These are phyloP conservation scores for Aegilops tauschii DNA, from an alignment of 176 grass and related monocot genomes.

Conservation along the genomic window DNA sequence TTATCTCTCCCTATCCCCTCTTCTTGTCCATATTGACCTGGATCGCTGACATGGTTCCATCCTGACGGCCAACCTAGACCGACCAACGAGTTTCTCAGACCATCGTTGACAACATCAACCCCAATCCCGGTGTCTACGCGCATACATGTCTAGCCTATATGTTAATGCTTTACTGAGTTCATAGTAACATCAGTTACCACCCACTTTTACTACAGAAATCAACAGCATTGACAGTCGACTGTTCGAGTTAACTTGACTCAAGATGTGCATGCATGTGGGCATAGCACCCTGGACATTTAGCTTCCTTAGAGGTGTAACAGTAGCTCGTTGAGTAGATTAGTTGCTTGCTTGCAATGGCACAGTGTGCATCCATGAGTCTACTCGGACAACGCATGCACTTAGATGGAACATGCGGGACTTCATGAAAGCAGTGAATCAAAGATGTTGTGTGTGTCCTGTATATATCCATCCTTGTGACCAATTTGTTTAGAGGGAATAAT, in stretches of 20 bases:
- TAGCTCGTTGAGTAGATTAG: not conserved
- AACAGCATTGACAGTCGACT: not conserved
- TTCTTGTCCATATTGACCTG: not conserved
- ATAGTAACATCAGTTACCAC: not conserved
- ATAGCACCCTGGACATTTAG: not conserved
- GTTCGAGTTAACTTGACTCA: not conserved
- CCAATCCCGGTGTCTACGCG: not conserved
- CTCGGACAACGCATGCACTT: not conserved
- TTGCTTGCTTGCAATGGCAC: not conserved
- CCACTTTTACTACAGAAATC: not conserved
- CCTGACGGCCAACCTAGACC: not conserved
- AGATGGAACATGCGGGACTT: not conserved
- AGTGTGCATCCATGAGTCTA: not conserved
- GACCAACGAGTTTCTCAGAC: not conserved
- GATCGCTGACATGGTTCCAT: not conserved
- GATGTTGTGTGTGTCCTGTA: not conserved
- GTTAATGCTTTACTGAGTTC: not conserved
- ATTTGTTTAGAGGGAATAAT: not conserved
- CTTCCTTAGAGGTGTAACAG: not conserved
- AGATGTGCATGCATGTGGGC: not conserved
- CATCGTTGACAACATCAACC: not conserved
- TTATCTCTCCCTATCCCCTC: not conserved
- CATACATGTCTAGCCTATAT: not conserved
- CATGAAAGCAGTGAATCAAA: not conserved
- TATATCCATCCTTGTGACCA: not conserved